These are phyloP conservation scores for Anisodus acutangulus DNA, from an alignment of 257 asterid species.

Conservation along the genomic window DNA sequence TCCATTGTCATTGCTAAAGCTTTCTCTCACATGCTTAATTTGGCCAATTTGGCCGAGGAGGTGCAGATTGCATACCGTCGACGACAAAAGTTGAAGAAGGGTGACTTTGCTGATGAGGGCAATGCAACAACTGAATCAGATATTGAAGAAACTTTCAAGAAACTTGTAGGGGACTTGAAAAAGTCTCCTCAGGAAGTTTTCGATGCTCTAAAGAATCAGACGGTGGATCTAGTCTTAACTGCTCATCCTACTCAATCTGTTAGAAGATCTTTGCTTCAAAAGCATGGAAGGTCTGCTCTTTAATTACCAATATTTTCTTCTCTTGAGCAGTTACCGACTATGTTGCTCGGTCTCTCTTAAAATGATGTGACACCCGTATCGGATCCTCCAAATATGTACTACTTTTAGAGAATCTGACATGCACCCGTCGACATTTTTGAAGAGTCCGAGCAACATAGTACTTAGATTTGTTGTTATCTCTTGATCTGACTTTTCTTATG, in stretches of 20 bases:
- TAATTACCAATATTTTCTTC: not conserved
- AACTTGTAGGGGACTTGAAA: conserved; percentile 48
- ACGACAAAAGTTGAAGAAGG: conserved; percentile 50
- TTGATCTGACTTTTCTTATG: not conserved
- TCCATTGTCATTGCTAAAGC: conserved; percentile 58
- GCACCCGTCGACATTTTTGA: no score
- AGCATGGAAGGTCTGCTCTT: conserved; percentile 50
- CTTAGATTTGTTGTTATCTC: not conserved
- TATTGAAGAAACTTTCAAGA: conserved; percentile 57
- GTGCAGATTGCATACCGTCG: conserved; percentile 58
- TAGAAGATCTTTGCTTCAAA: conserved; percentile 57
- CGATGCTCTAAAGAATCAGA: conserved; percentile 57
- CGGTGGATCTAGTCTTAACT: conserved; percentile 57
- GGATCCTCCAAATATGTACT: no score
- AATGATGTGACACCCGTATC: no score
- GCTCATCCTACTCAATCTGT: conserved; percentile 63
- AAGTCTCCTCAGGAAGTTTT: conserved; percentile 58
- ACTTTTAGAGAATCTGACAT: no score
- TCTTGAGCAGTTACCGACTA: not conserved
- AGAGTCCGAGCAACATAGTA: no score
- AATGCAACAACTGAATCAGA: conserved; percentile 58
- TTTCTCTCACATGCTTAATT: conserved; percentile 61
- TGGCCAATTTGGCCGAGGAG: conserved; percentile 61
- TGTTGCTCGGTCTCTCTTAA: no score
- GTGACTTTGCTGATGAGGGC: conserved; percentile 52